A percentile compares a stretch with the other conserved stretches of the same genome.
Evolutionary conservation across 306 rosid species (phyloP).

Genomic region (Castanea mollissima): DNA sequence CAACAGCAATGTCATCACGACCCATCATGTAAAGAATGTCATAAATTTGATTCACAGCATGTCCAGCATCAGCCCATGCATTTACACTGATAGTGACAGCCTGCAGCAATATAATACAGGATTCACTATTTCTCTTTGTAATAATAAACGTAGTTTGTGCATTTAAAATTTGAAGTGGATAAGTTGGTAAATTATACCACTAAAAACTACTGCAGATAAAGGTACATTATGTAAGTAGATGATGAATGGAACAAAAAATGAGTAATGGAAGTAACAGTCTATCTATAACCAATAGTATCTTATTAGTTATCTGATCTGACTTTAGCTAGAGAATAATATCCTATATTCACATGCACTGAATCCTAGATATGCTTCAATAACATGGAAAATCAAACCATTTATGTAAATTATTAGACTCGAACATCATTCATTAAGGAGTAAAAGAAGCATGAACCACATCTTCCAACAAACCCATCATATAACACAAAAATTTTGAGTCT

Average conservation of each 20-base stretch:
- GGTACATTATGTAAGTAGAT: not conserved
- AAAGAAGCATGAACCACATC: not conserved
- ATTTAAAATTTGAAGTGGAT: not conserved
- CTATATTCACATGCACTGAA: not conserved
- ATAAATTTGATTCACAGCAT: slow-evolving; percentile 86
- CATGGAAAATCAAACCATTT: not conserved
- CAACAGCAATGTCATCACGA: slow-evolving; percentile 79
- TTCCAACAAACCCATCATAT: not conserved
- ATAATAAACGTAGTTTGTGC: not conserved
- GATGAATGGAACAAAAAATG: too few species aligned
- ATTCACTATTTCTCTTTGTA: not conserved
- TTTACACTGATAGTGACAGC: slow-evolving; percentile 71
- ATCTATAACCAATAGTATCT: not conserved
- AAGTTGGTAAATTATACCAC: too few species aligned
- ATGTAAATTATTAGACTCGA: not conserved
- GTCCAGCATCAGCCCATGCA: slow-evolving; percentile 87
- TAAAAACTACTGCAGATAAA: not conserved
- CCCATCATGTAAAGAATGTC: slow-evolving; percentile 92
- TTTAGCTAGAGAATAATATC: not conserved
- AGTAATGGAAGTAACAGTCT: not conserved
- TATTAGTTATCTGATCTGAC: not conserved
- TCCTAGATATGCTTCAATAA: not conserved
- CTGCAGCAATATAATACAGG: slow-evolving; percentile 34
- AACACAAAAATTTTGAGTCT: not conserved
- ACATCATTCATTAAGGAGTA: not conserved